Percentiles rank a stretch among this genome's conserved stretches.
These are phyloP conservation scores for Saitoella complicata DNA, from an alignment of 805 yeast genomes.

Conservation along the genomic window DNA sequence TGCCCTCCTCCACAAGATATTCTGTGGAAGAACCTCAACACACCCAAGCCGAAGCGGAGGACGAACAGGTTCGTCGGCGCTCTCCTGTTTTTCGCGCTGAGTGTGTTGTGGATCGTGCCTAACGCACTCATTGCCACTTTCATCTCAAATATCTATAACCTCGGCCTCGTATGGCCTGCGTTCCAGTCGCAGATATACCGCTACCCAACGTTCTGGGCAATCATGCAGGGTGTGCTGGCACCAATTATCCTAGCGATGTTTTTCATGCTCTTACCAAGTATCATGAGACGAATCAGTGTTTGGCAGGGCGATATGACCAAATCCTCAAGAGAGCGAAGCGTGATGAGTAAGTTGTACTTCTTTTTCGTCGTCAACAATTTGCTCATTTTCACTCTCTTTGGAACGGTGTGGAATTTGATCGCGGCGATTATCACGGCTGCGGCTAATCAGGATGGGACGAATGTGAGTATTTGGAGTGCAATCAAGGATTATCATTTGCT, in stretches of 20 bases:
- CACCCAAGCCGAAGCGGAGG: conserved; percentile 16
- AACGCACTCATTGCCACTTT: conserved; percentile 27
- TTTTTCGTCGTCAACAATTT: conserved; percentile 24
- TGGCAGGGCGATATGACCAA: conserved; percentile 25
- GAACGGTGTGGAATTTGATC: conserved; percentile 13
- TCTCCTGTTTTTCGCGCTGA: conserved; percentile 16
- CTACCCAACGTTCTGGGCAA: conserved; percentile 18
- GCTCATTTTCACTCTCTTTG: conserved; percentile 23
- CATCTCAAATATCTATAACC: conserved; percentile 21
- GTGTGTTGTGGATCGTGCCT: conserved; percentile 25
- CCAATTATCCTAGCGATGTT: conserved; percentile 22
- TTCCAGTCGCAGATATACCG: conserved; percentile 17
- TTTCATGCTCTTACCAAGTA: conserved; percentile 21
- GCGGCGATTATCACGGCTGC: background rate
- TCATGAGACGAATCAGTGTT: conserved; percentile 22
- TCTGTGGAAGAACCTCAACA: conserved; percentile 22
- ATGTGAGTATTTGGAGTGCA: background rate
- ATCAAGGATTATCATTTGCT: conserved; percentile 1
- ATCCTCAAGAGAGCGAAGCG: conserved; percentile 23
- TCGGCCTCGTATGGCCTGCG: conserved; percentile 22
- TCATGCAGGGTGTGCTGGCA: conserved; percentile 25
- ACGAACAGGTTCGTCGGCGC: conserved; percentile 22
- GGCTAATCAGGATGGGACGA: background rate
- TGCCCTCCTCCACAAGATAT: conserved; percentile 24
- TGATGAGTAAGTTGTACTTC: conserved; percentile 21